phyloP scores from a whole-genome alignment of 139 green algal genomes.

The Parachlorella kessleri region DNA sequence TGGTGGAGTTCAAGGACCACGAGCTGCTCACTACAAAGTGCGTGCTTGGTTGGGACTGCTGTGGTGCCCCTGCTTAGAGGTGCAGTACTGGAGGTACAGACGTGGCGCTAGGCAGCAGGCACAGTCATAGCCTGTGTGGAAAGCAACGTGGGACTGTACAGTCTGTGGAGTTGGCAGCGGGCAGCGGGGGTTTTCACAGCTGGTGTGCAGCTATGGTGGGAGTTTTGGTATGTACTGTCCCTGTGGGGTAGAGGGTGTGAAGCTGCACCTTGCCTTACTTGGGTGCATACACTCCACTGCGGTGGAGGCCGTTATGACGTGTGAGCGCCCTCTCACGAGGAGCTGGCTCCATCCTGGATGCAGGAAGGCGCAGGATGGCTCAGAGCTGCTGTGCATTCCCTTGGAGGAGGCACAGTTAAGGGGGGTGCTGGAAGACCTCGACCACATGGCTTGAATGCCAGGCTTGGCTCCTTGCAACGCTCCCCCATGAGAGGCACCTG shows the following conservation, averaged over 20 bases:
- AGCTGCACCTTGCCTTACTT: neutral
- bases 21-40: slow-evolving; percentile 63
- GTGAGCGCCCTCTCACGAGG: neutral
- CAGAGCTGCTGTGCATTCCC: slow-evolving; percentile 68
- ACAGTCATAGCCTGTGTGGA: neutral
- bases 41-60: neutral
- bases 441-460: too few relatives aligned
- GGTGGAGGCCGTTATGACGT: neutral
- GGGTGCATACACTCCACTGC: neutral
- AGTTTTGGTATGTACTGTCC: neutral
- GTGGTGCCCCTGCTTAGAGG: neutral
- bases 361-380: slow-evolving; percentile 47
- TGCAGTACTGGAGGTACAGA: neutral
- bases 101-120: neutral
- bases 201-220: neutral
- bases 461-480: too few relatives aligned
- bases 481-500: too few relatives aligned
- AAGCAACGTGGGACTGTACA: neutral
- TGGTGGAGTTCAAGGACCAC: slow-evolving; percentile 92
- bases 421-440: slow-evolving; percentile 45
- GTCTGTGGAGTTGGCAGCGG: neutral
- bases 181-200: neutral
- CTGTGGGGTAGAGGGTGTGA: neutral
- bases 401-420: slow-evolving; percentile 40
- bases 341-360: neutral